Conservation (phyloP, 2,329 filamentous ascomycete genomes). For the Diaporthe sp. region DNA sequence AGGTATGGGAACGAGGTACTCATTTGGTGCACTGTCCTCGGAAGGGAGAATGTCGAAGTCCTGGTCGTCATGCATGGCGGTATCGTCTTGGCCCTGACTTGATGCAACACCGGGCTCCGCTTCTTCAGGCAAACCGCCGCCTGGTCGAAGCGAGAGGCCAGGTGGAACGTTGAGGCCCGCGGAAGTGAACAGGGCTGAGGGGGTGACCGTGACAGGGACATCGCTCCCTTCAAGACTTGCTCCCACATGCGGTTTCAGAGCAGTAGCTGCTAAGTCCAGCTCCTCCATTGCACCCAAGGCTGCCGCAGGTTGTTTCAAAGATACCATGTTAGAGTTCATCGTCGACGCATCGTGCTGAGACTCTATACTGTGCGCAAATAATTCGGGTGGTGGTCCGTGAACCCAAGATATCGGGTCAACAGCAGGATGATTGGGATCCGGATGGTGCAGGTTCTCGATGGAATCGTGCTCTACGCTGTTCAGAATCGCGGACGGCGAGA, state of each 20-base stretch:
- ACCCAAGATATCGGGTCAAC: constrained; percentile 28
- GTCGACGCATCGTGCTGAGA: constrained; percentile 33
- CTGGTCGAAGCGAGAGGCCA: constrained; percentile 7
- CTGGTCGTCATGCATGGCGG: constrained; percentile 19
- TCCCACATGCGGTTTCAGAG: constrained; percentile 27
- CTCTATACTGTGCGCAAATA: constrained; percentile 16
- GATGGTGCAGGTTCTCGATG: constrained; percentile 18
- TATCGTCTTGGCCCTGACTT: constrained; percentile 14
- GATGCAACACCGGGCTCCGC: neutral
- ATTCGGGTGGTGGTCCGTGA: constrained; percentile 20
- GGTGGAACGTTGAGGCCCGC: constrained; percentile 15
- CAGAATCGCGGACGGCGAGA: constrained; percentile 39
- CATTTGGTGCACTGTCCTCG: constrained; percentile 49
- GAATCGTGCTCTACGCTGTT: constrained; percentile 39
- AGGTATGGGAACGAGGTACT: constrained; percentile 69
- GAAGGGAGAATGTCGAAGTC: constrained; percentile 34
- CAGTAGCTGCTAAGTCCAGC: constrained; percentile 21
- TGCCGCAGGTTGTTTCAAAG: constrained; percentile 28
- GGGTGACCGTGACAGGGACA: constrained; percentile 35
- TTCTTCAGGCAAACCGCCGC: neutral
- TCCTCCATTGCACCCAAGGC: constrained; percentile 23
- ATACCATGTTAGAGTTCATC: constrained; percentile 20
- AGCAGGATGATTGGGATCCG: neutral
- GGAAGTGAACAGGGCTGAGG: constrained; percentile 34
- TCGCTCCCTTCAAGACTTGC: constrained; percentile 9